Conservation (phyloP, 1,284 basidiomycete species). For the Ceratobasidium sp. region DNA sequence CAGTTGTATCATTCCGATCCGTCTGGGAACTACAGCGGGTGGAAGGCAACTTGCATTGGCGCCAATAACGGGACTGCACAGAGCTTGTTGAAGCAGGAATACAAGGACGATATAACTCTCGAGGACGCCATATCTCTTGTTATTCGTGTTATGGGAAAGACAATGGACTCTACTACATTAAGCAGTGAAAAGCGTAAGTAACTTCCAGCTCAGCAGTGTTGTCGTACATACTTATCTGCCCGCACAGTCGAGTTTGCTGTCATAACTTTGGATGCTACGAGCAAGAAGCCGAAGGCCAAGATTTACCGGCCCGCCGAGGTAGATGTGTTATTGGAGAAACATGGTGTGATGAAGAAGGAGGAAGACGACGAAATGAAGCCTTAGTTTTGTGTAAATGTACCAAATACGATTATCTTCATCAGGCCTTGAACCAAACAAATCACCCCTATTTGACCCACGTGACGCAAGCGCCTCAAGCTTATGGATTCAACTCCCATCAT, state of each 20-base stretch:
- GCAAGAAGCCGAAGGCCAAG: slow-evolving; percentile 87
- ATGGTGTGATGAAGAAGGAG: slow-evolving; percentile 89
- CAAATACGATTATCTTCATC: not conserved
- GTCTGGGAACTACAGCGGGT: slow-evolving; percentile 97
- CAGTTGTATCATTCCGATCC: slow-evolving; percentile 99
- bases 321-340: slow-evolving; percentile 82
- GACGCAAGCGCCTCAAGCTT: slow-evolving; percentile 1
- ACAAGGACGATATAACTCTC: slow-evolving; percentile 92
- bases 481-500: slow-evolving; percentile 37
- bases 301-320: slow-evolving; percentile 94
- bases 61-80: slow-evolving; percentile 96
- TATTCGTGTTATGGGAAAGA: slow-evolving; percentile 97
- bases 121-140: slow-evolving; percentile 94
- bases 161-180: slow-evolving; percentile 97
- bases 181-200: slow-evolving; percentile 92
- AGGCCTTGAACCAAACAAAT: not conserved
- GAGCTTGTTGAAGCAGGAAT: slow-evolving; percentile 96
- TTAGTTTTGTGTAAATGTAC: slow-evolving; percentile 27
- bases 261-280: slow-evolving; percentile 81
- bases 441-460: slow-evolving; percentile 29
- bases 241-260: slow-evolving; percentile 93
- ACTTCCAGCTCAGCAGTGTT: not conserved
- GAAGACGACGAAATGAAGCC: slow-evolving; percentile 77
- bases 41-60: slow-evolving; percentile 99
- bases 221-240: not conserved